Percentiles rank a stretch among this genome's conserved stretches.
Conservation (phyloP, 2,329 filamentous ascomycete genomes). For the Clonostachys rosea region DNA sequence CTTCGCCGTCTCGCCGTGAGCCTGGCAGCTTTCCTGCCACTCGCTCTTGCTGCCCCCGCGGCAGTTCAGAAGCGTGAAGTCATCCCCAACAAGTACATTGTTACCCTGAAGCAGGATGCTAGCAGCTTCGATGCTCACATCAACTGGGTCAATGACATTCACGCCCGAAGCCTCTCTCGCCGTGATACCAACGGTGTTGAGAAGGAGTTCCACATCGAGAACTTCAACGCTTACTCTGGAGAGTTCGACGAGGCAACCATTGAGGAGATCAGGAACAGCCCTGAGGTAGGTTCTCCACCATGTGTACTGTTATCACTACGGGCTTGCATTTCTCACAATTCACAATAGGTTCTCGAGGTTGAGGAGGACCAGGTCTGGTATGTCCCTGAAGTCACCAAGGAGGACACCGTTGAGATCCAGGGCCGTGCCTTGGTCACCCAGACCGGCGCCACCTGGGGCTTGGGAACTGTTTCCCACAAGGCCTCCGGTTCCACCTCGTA, state of each 20-base stretch:
- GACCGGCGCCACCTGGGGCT: conserved; percentile 25
- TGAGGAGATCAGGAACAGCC: conserved; percentile 30
- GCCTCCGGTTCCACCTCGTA: conserved; percentile 26
- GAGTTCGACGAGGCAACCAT: conserved; percentile 33
- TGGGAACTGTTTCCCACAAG: conserved; percentile 36
- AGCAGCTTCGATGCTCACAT: conserved; percentile 40
- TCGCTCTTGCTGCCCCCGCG: conserved; percentile 17
- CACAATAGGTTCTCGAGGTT: conserved; percentile 16
- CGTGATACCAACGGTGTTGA: conserved; percentile 31
- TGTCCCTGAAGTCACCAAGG: conserved; percentile 13
- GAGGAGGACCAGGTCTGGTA: conserved; percentile 20
- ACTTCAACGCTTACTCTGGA: conserved; percentile 35
- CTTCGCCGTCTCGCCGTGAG: conserved; percentile 20
- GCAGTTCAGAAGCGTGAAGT: conserved; percentile 5
- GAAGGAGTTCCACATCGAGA: conserved; percentile 18
- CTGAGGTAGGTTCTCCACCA: conserved; percentile 26
- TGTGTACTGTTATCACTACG: background rate
- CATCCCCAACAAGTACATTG: conserved; percentile 39
- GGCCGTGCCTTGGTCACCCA: conserved; percentile 18
- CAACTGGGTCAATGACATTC: conserved; percentile 42
- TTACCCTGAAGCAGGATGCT: conserved; percentile 51
- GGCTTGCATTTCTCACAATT: background rate
- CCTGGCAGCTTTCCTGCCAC: conserved; percentile 23
- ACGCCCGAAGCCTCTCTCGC: conserved; percentile 47
- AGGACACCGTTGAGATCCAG: background rate